phyloP scores from a whole-genome alignment of 768 basidiomycete genomes.

The Boletus insuetus region DNA sequence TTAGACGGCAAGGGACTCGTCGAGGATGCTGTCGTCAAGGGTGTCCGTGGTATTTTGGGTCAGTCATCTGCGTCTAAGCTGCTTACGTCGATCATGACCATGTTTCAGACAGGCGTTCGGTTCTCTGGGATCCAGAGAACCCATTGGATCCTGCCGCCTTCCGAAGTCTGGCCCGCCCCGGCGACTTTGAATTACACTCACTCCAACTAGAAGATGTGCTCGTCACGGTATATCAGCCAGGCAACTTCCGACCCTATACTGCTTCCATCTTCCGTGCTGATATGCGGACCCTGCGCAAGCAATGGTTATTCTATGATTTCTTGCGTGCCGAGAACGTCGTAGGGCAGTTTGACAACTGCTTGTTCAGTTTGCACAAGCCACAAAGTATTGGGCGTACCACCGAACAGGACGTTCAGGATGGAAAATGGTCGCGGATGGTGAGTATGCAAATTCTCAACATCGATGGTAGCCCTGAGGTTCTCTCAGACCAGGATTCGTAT shows the following conservation, averaged over 20 bases:
- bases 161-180: conserved; percentile 66
- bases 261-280: conserved; percentile 94
- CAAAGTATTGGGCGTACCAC: conserved; percentile 93
- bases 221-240: conserved; percentile 92
- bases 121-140: conserved; percentile 82
- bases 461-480: not conserved
- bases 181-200: conserved; percentile 91
- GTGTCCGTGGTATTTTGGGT: conserved; percentile 93
- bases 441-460: conserved; percentile 19
- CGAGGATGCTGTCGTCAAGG: conserved; percentile 87
- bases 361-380: conserved; percentile 94
- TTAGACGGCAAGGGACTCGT: conserved; percentile 93
- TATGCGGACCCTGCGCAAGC: conserved; percentile 78
- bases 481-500: conserved; percentile 89
- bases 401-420: conserved; percentile 79
- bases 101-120: conserved; percentile 74
- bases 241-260: conserved; percentile 86
- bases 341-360: conserved; percentile 95
- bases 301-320: conserved; percentile 96
- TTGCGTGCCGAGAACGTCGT: conserved; percentile 89
- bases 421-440: conserved; percentile 88
- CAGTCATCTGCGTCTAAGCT: conserved; percentile 21
- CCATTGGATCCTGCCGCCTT: conserved; percentile 79
- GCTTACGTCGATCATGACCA: not conserved
- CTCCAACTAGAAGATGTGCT: conserved; percentile 91